phyloP scores from a whole-genome alignment of 257 asterid genomes.

The Solanum pennellii region DNA sequence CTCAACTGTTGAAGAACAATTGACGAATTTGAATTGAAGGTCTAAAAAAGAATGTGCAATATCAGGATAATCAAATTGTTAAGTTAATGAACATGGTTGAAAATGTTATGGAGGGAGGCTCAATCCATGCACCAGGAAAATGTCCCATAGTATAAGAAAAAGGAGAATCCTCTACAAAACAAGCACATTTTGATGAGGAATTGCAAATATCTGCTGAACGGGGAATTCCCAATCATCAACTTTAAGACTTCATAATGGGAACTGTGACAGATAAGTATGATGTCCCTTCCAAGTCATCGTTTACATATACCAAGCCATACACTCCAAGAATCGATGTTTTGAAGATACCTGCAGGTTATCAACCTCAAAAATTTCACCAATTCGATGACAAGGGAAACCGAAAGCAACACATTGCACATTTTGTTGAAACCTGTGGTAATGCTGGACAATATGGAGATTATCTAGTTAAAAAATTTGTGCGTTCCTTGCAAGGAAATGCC shows the following conservation, averaged over 20 bases:
- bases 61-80: too few species aligned
- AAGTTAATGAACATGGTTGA: not conserved
- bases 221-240: not conserved
- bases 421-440: not conserved
- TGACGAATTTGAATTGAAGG: not conserved
- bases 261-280: too few species aligned
- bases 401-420: not conserved
- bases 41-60: not conserved
- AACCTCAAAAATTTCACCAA: not conserved
- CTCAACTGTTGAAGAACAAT: not conserved
- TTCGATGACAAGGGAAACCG: not conserved
- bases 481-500: not conserved
- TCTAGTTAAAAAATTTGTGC: rapidly evolving
- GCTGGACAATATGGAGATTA: not conserved
- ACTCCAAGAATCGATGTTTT: not conserved
- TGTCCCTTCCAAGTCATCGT: rapidly evolving
- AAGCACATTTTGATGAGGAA: not conserved
- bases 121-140: not conserved
- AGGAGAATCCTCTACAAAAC: not conserved
- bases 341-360: not conserved
- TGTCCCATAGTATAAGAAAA: rapidly evolving
- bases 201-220: too few species aligned
- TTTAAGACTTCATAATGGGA: not conserved
- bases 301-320: not conserved
- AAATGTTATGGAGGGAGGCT: not conserved